Evolutionary conservation across 768 basidiomycete species (phyloP), one percentile per base, ranked within the genome.

Genomic region (Candolleomyces efflorescens): DNA sequence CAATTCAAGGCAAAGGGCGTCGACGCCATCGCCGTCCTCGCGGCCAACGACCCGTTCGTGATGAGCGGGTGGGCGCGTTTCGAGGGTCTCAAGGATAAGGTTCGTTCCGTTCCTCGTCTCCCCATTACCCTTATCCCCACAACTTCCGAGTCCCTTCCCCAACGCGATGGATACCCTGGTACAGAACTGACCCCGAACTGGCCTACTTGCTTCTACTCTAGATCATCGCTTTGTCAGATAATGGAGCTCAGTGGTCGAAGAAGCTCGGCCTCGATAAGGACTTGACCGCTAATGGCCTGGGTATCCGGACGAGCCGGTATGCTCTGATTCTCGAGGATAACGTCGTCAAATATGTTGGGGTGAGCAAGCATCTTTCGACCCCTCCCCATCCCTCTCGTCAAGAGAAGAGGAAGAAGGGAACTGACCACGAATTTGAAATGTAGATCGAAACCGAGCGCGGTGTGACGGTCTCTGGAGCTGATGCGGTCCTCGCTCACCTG

Each of bases 1-100:
- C 78, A 87, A 65, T 86, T 90, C 82, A 86, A 84, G 73, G 80
- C 80, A 27, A 92, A 90, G 69, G 92, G 90, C 22, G 78, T 92
- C 62, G 82, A 86, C 61, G 76, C 85, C 49, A 77, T 92, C 61
- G 87, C 85, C 58, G 84, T 94, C 58, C 68, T 88, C 63, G 80
- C 86, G 23, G 86, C 89, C 59, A 94, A 94, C 69, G 93, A 94
- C 68, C 77, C 82, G 9, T 93, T 87, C 69, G 88, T 90, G 57
- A 82, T 82, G 73, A 82, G 81, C 64, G 87, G 79, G 55, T 87
- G 82, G 86, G 80, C 72, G 39, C 76, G 83, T 23, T 74, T 81
- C 27, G 78, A 81, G 60, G 80, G 80, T 7, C 71, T 85, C 62
- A 79, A 83, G 63, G 92, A 94, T 70, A 85, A 86, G 74, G 92